Evolutionary conservation across 2,329 filamentous ascomycete genomes (phyloP), one percentile per base, ranked within the genome.

Genomic region (Cladorrhinum sp.): DNA sequence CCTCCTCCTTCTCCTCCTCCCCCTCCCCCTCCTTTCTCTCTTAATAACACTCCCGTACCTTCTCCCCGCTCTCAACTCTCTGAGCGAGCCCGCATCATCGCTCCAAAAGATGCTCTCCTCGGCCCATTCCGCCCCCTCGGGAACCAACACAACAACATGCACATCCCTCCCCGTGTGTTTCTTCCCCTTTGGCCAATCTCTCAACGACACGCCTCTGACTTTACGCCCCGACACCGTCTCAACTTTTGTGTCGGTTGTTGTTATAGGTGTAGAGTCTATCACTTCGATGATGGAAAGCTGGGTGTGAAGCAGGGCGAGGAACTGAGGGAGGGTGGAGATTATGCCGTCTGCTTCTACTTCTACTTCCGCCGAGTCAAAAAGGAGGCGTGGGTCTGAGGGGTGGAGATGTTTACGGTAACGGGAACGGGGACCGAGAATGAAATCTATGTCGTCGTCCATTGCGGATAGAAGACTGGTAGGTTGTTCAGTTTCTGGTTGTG

Each of bases 111-210:
- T 59, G 26, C 23, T 54, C 20, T 65, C 62, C 4, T 61, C 53
- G 0, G 51, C 60, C 64, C 64, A 65, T n/a, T 20, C 42, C n/a
- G 2, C 24, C 2, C 57, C 53, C 2, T 58, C 54, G 0, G 64
- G 64, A 30, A 64, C 50, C 49, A 65, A n/a, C 30, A 65, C 64
- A 7, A 59, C 64, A 2, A 65, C 62, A 21, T 62, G 60, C 14
- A 65, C 58, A 16, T 59, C 58, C 26, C 56, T 20, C 9, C 60
- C 64, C 2, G 52, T 54, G 36, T 64, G 60, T 4, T 57, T 58
- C 30, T 57, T 62, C 1, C 64, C 64, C 10, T 57, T n/a, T 0
- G 61, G 58, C 18, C 16, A 16, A 10, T 54, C 42, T 16, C 42
- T 36, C 14, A 64, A 52, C 2, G 52, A 28, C 2, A 63, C 62